A percentile compares a stretch with the other conserved stretches of the same genome.
Evolutionary conservation across 257 asterid species (phyloP).

Genomic region (Solanum verrucosum): DNA sequence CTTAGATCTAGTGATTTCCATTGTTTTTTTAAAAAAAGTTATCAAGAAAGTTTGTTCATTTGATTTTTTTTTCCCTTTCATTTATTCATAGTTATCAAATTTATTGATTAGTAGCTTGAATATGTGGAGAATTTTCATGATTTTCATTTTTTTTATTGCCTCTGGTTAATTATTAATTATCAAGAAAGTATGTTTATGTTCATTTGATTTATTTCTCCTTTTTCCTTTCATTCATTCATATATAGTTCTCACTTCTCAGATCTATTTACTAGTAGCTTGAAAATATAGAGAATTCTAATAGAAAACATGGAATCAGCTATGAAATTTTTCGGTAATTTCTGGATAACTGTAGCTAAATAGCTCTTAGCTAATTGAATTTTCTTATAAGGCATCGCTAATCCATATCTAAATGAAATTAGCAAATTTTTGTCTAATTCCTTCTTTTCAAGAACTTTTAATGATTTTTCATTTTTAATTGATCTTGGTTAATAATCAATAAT

Average conservation of each 20-base stretch:
- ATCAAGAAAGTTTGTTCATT: not conserved
- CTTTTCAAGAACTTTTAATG: not conserved
- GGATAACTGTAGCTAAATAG: not conserved
- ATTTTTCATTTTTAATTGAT: not conserved
- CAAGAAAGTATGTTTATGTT: not conserved
- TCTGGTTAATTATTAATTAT: not conserved
- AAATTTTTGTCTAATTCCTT: not conserved
- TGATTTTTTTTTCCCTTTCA: not conserved
- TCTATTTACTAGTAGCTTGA: not conserved
- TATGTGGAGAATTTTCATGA: not conserved
- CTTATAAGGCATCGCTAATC: too few species aligned
- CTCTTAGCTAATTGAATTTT: not conserved
- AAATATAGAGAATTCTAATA: not conserved
- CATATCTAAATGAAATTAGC: not conserved
- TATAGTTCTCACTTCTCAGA: not conserved
- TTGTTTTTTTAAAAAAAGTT: not conserved
- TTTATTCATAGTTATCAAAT: not conserved
- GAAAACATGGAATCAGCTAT: not conserved
- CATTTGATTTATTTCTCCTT: not conserved
- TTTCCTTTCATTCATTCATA: not conserved
- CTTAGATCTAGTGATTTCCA: not conserved
- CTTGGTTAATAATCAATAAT: not conserved
- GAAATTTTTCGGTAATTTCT: not conserved
- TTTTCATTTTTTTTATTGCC: not conserved
- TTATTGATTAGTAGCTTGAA: not conserved